Evolutionary conservation across 768 basidiomycete species (phyloP).

Genomic region (Nidularia pulvinata): DNA sequence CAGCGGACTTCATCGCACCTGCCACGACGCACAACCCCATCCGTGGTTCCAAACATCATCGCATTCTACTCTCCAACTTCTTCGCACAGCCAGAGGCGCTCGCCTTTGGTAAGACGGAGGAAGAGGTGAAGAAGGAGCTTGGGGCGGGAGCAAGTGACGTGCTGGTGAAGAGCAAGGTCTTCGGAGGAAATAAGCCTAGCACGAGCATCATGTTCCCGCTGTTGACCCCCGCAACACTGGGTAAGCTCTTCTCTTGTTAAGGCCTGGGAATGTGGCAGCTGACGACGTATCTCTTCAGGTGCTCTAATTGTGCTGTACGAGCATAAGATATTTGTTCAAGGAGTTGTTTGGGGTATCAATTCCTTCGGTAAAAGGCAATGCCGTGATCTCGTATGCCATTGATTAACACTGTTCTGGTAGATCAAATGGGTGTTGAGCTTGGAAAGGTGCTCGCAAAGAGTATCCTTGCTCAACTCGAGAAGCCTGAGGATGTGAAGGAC

Average conservation of each 20-base stretch:
- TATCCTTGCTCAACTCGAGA: constrained; percentile 87
- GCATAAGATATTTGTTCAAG: constrained; percentile 99
- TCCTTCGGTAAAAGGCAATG: constrained; percentile 55
- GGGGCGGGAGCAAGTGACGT: constrained; percentile 75
- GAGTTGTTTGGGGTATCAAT: constrained; percentile 98
- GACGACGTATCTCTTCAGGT: no score
- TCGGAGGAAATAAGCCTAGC: constrained; percentile 96
- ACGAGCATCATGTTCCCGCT: constrained; percentile 96
- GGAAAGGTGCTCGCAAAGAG: constrained; percentile 98
- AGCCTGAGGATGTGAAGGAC: constrained; percentile 74
- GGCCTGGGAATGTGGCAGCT: no score
- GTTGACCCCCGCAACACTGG: constrained; percentile 88
- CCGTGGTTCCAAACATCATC: constrained; percentile 86
- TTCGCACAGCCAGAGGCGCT: constrained; percentile 98
- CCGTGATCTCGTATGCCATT: no score
- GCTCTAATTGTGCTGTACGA: constrained; percentile 92
- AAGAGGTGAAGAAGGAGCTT: constrained; percentile 73
- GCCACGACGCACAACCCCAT: constrained; percentile 92
- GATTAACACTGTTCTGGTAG: no score
- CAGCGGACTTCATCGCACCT: constrained; percentile 91
- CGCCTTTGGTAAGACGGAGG: constrained; percentile 97
- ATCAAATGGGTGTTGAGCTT: constrained; percentile 99
- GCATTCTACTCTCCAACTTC: constrained; percentile 96
- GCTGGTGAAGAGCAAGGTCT: constrained; percentile 95
- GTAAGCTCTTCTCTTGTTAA: constrained; percentile 19